Percentiles rank a stretch among this genome's conserved stretches.
Evolutionary conservation across 2,329 filamentous ascomycete genomes (phyloP).

Genomic region (Alternaria postmessia): DNA sequence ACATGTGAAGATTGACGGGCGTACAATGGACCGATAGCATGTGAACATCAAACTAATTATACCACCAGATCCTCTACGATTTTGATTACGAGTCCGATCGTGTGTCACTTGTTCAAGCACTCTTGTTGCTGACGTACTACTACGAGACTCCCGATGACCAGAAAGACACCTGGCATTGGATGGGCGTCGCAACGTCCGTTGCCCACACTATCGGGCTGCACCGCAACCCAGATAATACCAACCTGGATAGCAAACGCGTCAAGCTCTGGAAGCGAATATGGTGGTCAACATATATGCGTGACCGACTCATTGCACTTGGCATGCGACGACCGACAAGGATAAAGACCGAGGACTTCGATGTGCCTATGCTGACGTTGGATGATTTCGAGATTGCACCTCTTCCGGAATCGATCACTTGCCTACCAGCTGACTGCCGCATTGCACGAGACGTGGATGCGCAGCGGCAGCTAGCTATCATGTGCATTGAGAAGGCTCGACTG

Average conservation of each 20-base stretch:
- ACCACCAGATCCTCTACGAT: constrained; percentile 78
- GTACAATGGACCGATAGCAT: neutral
- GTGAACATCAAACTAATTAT: constrained; percentile 22
- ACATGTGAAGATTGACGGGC: constrained; percentile 14
- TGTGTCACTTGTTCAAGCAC: constrained; percentile 84
- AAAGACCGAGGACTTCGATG: constrained; percentile 92
- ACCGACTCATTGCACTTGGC: constrained; percentile 88
- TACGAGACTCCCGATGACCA: constrained; percentile 97
- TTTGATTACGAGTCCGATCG: constrained; percentile 95
- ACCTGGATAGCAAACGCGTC: constrained; percentile 76
- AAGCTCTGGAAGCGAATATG: constrained; percentile 94
- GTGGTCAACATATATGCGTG: constrained; percentile 98
- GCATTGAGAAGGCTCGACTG: constrained; percentile 88
- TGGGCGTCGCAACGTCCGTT: constrained; percentile 92
- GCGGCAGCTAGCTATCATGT: constrained; percentile 82
- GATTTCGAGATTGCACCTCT: constrained; percentile 83
- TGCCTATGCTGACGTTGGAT: constrained; percentile 83
- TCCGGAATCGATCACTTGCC: constrained; percentile 71
- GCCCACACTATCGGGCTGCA: constrained; percentile 94
- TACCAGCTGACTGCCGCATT: constrained; percentile 74
- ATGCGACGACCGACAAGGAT: constrained; percentile 93
- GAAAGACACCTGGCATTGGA: constrained; percentile 99
- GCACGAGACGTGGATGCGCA: constrained; percentile 77
- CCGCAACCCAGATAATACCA: constrained; percentile 80
- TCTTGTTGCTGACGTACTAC: constrained; percentile 95